Evolutionary conservation across 805 yeast genomes (phyloP).

Genomic region (Hanseniaspora jakobsenii): DNA sequence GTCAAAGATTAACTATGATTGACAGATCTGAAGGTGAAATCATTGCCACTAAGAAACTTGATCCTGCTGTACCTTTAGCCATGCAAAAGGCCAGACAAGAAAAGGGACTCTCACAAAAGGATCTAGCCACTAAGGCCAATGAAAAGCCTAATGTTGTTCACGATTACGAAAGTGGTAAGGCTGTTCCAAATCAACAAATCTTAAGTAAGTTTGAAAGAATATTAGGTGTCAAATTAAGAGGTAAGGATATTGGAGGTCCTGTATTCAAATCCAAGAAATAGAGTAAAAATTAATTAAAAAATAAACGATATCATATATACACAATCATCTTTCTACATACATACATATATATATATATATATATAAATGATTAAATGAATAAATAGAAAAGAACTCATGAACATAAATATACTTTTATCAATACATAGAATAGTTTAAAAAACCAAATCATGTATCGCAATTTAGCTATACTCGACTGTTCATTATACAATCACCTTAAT

Average conservation of each 20-base stretch:
- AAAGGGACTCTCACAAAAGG: slow-evolving; percentile 85
- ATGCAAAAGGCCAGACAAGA: slow-evolving; percentile 78
- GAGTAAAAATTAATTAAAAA: too few relatives aligned
- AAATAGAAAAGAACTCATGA: too few relatives aligned
- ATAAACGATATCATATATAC: too few relatives aligned
- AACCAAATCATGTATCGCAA: too few relatives aligned
- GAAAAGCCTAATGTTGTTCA: slow-evolving; percentile 92
- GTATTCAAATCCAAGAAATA: slow-evolving; percentile 38
- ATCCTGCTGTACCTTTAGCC: slow-evolving; percentile 72
- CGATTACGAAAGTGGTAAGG: slow-evolving; percentile 95
- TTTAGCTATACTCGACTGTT: too few relatives aligned
- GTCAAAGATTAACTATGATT: slow-evolving; percentile 85
- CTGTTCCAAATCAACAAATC: slow-evolving; percentile 90
- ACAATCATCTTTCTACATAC: too few relatives aligned
- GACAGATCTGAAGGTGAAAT: slow-evolving; percentile 82
- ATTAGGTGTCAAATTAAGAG: slow-evolving; percentile 88
- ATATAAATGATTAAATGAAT: too few relatives aligned
- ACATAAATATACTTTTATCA: too few relatives aligned
- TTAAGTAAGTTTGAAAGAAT: slow-evolving; percentile 87
- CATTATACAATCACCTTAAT: too few relatives aligned
- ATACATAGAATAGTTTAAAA: too few relatives aligned
- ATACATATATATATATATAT: background rate
- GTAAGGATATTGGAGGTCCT: slow-evolving; percentile 89
- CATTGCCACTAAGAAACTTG: slow-evolving; percentile 82
- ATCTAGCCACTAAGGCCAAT: slow-evolving; percentile 85